A percentile compares a stretch with the other conserved stretches of the same genome.
These are phyloP conservation scores for Cyclostephanos tholiformis DNA, from an alignment of 108 stramenopile genomes.

Conservation along the genomic window DNA sequence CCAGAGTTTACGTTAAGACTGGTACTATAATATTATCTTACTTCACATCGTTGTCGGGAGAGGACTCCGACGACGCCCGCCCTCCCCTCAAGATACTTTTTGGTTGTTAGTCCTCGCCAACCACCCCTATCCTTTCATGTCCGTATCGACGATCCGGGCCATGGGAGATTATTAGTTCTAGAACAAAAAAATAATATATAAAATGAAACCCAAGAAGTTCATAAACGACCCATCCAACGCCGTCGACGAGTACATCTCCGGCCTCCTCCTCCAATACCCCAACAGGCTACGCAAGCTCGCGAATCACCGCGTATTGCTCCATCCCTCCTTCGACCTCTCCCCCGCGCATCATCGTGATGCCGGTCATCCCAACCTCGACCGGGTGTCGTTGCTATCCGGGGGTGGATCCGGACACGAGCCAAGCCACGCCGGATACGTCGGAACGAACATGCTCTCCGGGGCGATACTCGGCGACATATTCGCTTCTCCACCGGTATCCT, in stretches of 20 bases:
- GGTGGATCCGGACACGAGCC: conserved; percentile 99
- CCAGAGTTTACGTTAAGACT: too few species aligned
- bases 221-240: conserved; percentile 72
- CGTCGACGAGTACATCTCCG: conserved; percentile 81
- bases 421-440: conserved; percentile 94
- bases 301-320: conserved; percentile 74
- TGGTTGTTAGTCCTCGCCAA: too few species aligned
- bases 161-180: too few species aligned
- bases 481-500: conserved; percentile 88
- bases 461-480: conserved; percentile 98
- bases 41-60: too few species aligned
- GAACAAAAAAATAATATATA: too few species aligned
- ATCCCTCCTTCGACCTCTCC: conserved; percentile 32
- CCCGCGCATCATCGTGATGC: background rate
- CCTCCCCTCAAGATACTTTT: too few species aligned
- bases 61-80: too few species aligned
- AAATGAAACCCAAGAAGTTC: conserved; percentile 77
- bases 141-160: too few species aligned
- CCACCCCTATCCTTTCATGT: too few species aligned
- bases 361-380: conserved; percentile 33
- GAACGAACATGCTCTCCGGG: conserved; percentile 91
- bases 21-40: too few species aligned
- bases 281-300: conserved; percentile 65
- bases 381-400: conserved; percentile 82
- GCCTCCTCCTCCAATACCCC: conserved; percentile 79